Evolutionary conservation across 768 basidiomycete species (phyloP).

Genomic region (Kwoniella sp.): DNA sequence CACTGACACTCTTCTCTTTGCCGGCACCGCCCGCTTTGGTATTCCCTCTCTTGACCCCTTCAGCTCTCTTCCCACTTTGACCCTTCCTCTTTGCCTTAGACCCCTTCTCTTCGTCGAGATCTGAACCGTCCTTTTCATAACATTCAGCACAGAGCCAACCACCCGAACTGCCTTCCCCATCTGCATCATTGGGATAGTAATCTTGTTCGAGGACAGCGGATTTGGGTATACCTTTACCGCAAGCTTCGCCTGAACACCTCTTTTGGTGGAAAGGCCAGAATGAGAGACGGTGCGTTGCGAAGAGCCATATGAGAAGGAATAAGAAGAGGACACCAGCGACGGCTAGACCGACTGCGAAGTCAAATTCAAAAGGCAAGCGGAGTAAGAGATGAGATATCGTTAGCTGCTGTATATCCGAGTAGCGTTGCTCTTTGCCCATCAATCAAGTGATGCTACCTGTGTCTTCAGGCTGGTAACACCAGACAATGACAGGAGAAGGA

Average conservation of each 20-base stretch:
- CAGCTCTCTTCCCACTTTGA: not conserved
- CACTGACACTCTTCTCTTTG: no score
- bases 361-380: not conserved
- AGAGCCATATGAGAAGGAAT: slow-evolving; percentile 14
- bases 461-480: not conserved
- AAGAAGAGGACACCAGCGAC: slow-evolving; percentile 10
- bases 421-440: no score
- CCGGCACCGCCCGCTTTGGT: not conserved
- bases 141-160: not conserved
- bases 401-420: no score
- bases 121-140: not conserved
- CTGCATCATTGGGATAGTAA: slow-evolving; percentile 10
- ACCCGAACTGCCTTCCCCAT: not conserved
- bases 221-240: slow-evolving; percentile 16
- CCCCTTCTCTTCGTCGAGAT: not conserved
- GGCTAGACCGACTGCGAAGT: slow-evolving; percentile 12
- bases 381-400: no score
- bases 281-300: slow-evolving; percentile 5
- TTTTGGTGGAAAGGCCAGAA: slow-evolving; percentile 24
- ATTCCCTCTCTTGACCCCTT: not conserved
- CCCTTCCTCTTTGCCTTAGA: not conserved
- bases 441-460: no score
- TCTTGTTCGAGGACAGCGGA: slow-evolving; percentile 7
- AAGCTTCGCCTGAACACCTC: slow-evolving; percentile 2
- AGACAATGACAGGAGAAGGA: no score